A percentile compares a stretch with the other conserved stretches of the same genome.
phyloP scores from a whole-genome alignment of 2,329 filamentous ascomycete species.

The Trichoderma koningiopsis region DNA sequence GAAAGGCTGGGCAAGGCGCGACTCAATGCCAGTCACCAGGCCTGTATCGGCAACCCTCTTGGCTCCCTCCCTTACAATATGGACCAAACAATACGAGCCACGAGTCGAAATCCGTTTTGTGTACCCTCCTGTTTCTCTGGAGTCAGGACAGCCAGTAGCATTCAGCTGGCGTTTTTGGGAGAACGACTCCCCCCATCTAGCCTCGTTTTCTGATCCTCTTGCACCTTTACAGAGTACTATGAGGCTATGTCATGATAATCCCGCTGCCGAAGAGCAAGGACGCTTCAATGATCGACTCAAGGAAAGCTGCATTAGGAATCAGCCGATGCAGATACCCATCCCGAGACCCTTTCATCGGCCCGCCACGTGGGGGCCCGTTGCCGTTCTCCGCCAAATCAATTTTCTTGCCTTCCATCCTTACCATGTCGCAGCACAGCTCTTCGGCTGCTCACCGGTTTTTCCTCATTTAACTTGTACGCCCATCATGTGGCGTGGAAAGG shows the following conservation, averaged over 20 bases:
- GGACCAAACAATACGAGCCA: slow-evolving; percentile 18
- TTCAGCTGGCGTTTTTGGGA: not conserved
- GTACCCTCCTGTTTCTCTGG: slow-evolving; percentile 8
- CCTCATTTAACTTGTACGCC: slow-evolving; percentile 1
- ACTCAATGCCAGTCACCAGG: not conserved
- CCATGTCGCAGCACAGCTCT: not conserved
- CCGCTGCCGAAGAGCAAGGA: not conserved
- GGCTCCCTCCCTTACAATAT: slow-evolving; percentile 6
- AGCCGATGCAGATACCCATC: slow-evolving; percentile 23
- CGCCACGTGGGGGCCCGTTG: slow-evolving; percentile 24
- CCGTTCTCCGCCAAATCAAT: not conserved
- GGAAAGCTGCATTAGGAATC: slow-evolving; percentile 26
- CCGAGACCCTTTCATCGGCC: slow-evolving; percentile 12
- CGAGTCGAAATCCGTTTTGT: slow-evolving; percentile 16
- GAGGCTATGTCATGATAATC: not conserved
- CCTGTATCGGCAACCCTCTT: slow-evolving; percentile 16
- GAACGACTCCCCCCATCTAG: not conserved
- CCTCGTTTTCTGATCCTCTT: not conserved
- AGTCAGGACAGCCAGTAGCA: not conserved
- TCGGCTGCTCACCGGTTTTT: slow-evolving; percentile 20
- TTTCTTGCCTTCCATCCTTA: not conserved
- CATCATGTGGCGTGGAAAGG: slow-evolving; percentile 9
- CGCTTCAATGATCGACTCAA: slow-evolving; percentile 24
- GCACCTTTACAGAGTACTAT: not conserved
- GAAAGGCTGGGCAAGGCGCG: not conserved